Percentiles rank a stretch among this genome's conserved stretches.
phyloP scores from a whole-genome alignment of 2,329 filamentous ascomycete species.

The Chaetomium sp. region DNA sequence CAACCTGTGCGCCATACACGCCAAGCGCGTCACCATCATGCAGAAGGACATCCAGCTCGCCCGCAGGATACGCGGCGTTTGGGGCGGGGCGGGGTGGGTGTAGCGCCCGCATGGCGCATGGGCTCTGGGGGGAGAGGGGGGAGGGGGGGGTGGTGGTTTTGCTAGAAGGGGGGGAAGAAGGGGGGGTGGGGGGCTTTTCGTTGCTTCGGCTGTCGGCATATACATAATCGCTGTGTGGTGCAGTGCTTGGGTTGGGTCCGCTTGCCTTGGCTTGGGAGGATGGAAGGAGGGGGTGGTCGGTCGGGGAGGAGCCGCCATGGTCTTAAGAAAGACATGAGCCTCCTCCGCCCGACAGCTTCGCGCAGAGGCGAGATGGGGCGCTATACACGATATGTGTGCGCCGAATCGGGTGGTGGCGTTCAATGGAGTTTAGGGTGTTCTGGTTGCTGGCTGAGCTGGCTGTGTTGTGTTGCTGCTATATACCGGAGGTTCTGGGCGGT shows the following conservation, averaged over 20 bases:
- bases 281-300: not conserved
- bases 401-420: constrained; percentile 7
- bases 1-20: constrained; percentile 95
- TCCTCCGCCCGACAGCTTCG: not conserved
- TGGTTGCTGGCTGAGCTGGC: not conserved
- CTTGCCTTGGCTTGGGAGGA: not conserved
- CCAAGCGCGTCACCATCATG: constrained; percentile 95
- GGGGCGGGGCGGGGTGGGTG: constrained; percentile 66
- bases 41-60: constrained; percentile 97
- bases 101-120: constrained; percentile 13
- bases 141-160: not conserved
- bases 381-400: not conserved
- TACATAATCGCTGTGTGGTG: not conserved
- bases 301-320: not conserved
- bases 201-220: not conserved
- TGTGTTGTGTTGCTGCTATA: constrained; percentile 12
- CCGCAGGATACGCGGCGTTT: constrained; percentile 73
- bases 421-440: constrained; percentile 3
- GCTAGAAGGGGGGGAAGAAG: no score
- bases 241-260: not conserved
- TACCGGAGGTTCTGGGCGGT: constrained; percentile 5
- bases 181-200: not conserved
- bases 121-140: not conserved
- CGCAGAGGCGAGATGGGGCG: not conserved
- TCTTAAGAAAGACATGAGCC: not conserved